phyloP scores from a whole-genome alignment of 2,329 filamentous ascomycete genomes.

The Aspergillus brasiliensis region DNA sequence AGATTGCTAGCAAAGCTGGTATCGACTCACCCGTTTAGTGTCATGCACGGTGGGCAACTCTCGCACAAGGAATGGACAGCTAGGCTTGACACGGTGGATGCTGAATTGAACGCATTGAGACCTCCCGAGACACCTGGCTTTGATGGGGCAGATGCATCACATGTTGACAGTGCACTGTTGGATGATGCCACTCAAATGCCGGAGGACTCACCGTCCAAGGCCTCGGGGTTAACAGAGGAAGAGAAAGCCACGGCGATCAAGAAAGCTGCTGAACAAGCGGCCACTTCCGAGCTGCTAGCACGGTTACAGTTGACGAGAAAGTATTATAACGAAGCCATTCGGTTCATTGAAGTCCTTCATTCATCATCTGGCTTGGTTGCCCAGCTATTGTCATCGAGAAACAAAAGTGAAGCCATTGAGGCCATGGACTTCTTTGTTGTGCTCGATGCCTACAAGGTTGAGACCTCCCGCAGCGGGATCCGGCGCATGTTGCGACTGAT shows the following conservation, averaged over 20 bases:
- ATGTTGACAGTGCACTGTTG: slow-evolving; percentile 74
- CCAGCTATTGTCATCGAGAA: slow-evolving; percentile 87
- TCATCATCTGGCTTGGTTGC: slow-evolving; percentile 77
- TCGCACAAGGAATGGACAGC: slow-evolving; percentile 82
- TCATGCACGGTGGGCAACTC: slow-evolving; percentile 86
- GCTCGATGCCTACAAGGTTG: slow-evolving; percentile 92
- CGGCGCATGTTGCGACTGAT: slow-evolving; percentile 94
- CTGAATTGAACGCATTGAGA: slow-evolving; percentile 77
- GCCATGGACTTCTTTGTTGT: slow-evolving; percentile 98
- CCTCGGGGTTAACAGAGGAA: slow-evolving; percentile 73
- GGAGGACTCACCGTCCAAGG: slow-evolving; percentile 65
- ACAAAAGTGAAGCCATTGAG: slow-evolving; percentile 98
- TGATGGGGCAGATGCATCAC: slow-evolving; percentile 66
- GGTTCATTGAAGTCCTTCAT: slow-evolving; percentile 90
- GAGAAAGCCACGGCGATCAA: slow-evolving; percentile 71
- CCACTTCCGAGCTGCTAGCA: slow-evolving; percentile 83
- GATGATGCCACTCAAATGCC: slow-evolving; percentile 86
- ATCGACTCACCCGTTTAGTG: slow-evolving; percentile 90
- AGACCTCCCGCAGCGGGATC: slow-evolving; percentile 89
- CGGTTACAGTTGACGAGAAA: slow-evolving; percentile 84
- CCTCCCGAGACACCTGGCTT: slow-evolving; percentile 74
- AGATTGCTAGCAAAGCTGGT: slow-evolving; percentile 86
- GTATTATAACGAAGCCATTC: slow-evolving; percentile 90
- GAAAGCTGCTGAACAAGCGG: slow-evolving; percentile 83
- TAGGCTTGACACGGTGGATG: slow-evolving; percentile 78